Conservation (phyloP, 2,329 filamentous ascomycete species). For the Colletotrichum sp. region DNA sequence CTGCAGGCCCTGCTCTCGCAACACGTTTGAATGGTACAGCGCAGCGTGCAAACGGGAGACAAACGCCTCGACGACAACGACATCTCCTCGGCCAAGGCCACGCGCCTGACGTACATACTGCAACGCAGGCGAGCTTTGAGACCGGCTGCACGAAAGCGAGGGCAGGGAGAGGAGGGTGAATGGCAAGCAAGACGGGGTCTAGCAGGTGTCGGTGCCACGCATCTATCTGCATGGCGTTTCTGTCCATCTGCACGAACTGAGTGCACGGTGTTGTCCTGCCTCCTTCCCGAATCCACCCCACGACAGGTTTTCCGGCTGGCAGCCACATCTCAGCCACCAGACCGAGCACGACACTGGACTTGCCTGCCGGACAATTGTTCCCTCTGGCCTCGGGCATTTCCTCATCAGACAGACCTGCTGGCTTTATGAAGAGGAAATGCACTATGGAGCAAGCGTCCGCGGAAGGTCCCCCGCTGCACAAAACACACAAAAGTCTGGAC, state of each 20-base stretch:
- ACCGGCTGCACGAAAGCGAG: not conserved
- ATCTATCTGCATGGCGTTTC: not conserved
- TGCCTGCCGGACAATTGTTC: not conserved
- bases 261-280: not conserved
- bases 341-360: not conserved
- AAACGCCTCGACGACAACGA: not conserved
- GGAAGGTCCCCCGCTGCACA: not conserved
- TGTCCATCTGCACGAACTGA: not conserved
- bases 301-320: not conserved
- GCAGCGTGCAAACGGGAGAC: not conserved
- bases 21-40: not conserved
- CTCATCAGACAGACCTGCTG: not conserved
- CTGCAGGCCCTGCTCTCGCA: not conserved
- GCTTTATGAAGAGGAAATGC: not conserved
- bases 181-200: not conserved
- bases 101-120: not conserved
- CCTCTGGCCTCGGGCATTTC: not conserved
- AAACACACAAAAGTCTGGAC: not conserved
- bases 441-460: not conserved
- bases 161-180: not conserved
- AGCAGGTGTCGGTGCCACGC: not conserved
- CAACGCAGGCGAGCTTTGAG: not conserved
- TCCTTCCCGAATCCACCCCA: not conserved
- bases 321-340: slow-evolving; percentile 3
- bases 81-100: not conserved